Base-by-base conservation (phyloP, 140 eudicot genomes). In the Ambrosia hybrid region DNA sequence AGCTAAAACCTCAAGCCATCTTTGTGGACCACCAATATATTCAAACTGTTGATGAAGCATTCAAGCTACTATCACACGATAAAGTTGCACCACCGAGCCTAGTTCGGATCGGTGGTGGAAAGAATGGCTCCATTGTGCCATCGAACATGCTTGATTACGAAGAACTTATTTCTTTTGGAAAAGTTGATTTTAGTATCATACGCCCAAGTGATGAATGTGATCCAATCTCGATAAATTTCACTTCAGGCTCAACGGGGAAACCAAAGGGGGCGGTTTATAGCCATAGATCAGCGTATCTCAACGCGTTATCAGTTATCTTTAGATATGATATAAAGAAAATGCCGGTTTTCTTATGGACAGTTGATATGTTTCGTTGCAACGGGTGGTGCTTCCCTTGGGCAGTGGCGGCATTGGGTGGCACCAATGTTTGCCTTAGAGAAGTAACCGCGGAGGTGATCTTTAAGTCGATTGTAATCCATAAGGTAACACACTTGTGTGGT, bases 381-480 rank as follows among this genome's bases (percentile, higher is more conserved):
- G 96, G 96, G 1, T 89, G 96, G 96, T 87, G 96, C 67, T 80
- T 89, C 67, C 77, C 86, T 1, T 89, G 96, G 96, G 85, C 79
- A 14, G 15, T 89, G 73, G 92, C 96, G 8, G 88, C 93, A 16
- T 65, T 86, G 21, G 90, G 90, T 16, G 96, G 96, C 56, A 86
- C 87, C 7, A 89, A 89, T 78, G 71, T 89, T 52, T 89, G 84
- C 75, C 49, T 76, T 5, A 67, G 88, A 71, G 76, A 83, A 53
- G 80, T 77, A 17, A 78, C 79, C 0, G 39, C 83, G 13, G 34
- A 65, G 48, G 74, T 56, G 48, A 86, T 89, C 37, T 76, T 86
- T 37, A 62, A 84, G 48, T 66, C 88, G 9, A 64, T 89, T 49
- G 58, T 34, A 51, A 17, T n/a, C 69, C 81, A 89, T 55, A 76